phyloP scores from a whole-genome alignment of 371 early-diverging fungal genomes.

The Neoconidiobolus thromboides region DNA sequence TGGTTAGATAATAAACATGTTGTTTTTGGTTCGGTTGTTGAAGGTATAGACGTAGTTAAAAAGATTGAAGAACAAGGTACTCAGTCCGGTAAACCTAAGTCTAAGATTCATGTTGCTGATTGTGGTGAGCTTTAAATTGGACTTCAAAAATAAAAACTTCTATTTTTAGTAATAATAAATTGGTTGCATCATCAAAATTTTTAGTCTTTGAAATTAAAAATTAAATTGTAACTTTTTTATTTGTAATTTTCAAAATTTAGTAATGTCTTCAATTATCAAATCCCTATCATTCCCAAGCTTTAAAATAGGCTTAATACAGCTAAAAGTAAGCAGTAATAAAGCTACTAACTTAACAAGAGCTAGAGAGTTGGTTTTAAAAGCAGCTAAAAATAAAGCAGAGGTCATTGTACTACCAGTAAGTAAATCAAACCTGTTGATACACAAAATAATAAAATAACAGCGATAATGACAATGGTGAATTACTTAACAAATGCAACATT shows the following conservation, averaged over 20 bases:
- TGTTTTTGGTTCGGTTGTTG: conserved; percentile 29
- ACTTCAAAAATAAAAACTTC: too few relatives aligned
- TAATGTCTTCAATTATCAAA: too few relatives aligned
- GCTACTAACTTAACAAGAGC: conserved; percentile 59
- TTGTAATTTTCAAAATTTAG: too few relatives aligned
- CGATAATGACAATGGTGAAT: not conserved
- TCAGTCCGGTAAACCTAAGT: conserved; percentile 11
- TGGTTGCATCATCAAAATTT: too few relatives aligned
- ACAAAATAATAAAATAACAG: not conserved
- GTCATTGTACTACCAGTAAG: conserved; percentile 75
- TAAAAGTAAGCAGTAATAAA: conserved; percentile 51
- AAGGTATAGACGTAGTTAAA: conserved; percentile 19
- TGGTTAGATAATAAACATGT: conserved; percentile 99
- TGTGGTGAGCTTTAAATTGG: conserved; percentile 3
- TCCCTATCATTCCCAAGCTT: conserved; percentile 19
- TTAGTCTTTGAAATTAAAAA: too few relatives aligned
- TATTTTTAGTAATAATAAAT: too few relatives aligned
- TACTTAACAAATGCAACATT: not conserved
- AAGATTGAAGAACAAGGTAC: conserved; percentile 14
- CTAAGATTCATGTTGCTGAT: conserved; percentile 1
- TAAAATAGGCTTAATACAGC: conserved; percentile 59
- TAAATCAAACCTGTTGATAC: not conserved
- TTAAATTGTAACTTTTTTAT: too few relatives aligned
- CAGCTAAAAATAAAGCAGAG: conserved; percentile 59
- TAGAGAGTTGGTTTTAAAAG: conserved; percentile 53